Conservation (phyloP, 2,329 filamentous ascomycete genomes). For the Penicillium janthinellum region DNA sequence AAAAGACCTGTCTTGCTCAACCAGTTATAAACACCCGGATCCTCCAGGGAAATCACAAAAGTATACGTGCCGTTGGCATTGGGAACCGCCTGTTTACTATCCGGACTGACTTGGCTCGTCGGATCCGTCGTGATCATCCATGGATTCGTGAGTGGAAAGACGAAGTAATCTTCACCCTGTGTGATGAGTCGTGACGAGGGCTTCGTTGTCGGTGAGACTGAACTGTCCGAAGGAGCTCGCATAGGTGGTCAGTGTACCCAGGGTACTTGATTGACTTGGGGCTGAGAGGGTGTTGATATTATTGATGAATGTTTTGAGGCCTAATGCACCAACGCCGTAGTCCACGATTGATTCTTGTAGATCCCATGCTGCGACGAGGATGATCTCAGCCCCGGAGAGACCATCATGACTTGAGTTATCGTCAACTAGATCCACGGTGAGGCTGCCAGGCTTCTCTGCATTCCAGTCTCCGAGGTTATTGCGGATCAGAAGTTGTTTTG, state of each 20-base stretch:
- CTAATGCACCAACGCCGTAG: slow-evolving; percentile 11
- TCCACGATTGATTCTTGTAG: slow-evolving; percentile 15
- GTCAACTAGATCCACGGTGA: slow-evolving; percentile 10
- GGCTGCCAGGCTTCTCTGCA: slow-evolving; percentile 12
- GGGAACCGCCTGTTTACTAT: slow-evolving; percentile 8
- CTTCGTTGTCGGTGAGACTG: slow-evolving; percentile 8
- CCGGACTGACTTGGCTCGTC: slow-evolving; percentile 9
- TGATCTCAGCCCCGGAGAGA: slow-evolving; percentile 4
- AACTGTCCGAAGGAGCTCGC: slow-evolving; percentile 17
- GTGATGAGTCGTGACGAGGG: slow-evolving; percentile 13
- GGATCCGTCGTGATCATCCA: slow-evolving; percentile 13
- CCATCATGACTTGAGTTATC: neutral
- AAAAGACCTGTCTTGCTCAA: slow-evolving; percentile 10
- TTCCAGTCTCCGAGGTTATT: slow-evolving; percentile 18
- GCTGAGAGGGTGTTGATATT: slow-evolving; percentile 10
- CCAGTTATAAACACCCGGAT: slow-evolving; percentile 18
- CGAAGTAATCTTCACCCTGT: slow-evolving; percentile 11
- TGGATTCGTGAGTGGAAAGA: slow-evolving; percentile 11
- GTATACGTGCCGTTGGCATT: slow-evolving; percentile 14
- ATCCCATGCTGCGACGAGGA: slow-evolving; percentile 5
- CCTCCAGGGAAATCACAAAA: slow-evolving; percentile 12
- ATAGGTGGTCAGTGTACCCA: slow-evolving; percentile 14
- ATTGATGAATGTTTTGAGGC: slow-evolving; percentile 12
- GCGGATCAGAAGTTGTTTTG: slow-evolving; percentile 13
- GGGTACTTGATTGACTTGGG: slow-evolving; percentile 13